Base-by-base conservation (phyloP, 2,329 filamentous ascomycete species). In the Neopestalotiopsis sp. region DNA sequence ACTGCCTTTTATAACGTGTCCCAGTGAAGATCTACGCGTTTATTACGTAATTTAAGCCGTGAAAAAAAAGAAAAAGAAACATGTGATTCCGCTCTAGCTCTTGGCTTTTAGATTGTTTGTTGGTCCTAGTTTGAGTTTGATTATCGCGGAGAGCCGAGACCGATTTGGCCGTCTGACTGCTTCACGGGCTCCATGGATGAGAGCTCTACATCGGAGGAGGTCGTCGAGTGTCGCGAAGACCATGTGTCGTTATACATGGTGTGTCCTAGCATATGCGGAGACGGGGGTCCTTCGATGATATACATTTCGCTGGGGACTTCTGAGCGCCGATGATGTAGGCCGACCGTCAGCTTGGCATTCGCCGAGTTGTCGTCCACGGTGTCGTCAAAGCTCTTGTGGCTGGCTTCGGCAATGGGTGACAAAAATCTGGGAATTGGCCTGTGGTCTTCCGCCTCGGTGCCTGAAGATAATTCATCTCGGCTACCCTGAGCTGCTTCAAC, bases 291-390 rank as follows among this genome's bases (percentile, higher is more conserved):
- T 67, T 81, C 77, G 20, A 81, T 80, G 61, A 82, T 73, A 65
- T 79, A 79, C 57, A 79, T 73, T 62, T 82, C 81, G 71, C 79
- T 81, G 40, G 74, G 78, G 45, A 72, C 74, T 12, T 76, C 73
- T 32, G 69, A 74, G 9, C 71, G 67, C 42, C 70, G 58, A n/a
- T 68, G 67, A 17, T 68, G 67, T 17, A 66, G 45, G n/a, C 49
- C 45, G 9, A 59, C 64, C 2, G 68, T 24, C 14, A 67, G 77
- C 49, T 66, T 73, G 63, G 42, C 34, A 38, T 7, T 38, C 17
- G 42, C 40, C n/a, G 24, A 20, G 34, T 69, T 49, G 9, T 69
- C 61, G 9, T 34, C 14, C 14, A 24, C 24, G 24, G n/a, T 53
- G 1, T 64, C 65, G 12, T 28, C 24, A 38, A n/a, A 3, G 14